A percentile compares a stretch with the other conserved stretches of the same genome.
These are phyloP conservation scores for Melampsora americana DNA, from an alignment of 1,284 basidiomycete genomes.

Conservation along the genomic window DNA sequence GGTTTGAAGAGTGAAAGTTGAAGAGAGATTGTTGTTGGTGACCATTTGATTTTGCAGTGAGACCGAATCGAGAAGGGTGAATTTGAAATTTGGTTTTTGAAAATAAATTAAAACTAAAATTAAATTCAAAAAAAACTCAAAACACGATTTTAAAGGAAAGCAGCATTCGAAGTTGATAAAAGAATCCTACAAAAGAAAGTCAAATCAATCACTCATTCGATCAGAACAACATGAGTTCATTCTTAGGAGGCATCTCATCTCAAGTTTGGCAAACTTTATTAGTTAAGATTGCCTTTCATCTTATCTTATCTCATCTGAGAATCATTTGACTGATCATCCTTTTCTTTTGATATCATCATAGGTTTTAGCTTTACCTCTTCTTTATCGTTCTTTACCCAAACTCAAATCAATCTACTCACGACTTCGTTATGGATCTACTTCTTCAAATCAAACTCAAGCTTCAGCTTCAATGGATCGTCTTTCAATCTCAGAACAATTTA, in stretches of 20 bases:
- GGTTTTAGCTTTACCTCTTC: conserved; percentile 33
- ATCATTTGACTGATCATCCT: background rate
- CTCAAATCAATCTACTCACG: conserved; percentile 1
- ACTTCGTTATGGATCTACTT: background rate
- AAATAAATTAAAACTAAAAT: too few relatives aligned
- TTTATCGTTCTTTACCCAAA: conserved; percentile 20
- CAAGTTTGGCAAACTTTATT: conserved; percentile 38
- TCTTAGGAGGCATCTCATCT: conserved; percentile 30
- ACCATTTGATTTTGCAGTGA: too few relatives aligned
- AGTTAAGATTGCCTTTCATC: background rate
- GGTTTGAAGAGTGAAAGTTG: too few relatives aligned
- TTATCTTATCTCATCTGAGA: background rate
- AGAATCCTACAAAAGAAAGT: too few relatives aligned
- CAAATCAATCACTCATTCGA: too few relatives aligned
- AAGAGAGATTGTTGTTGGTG: too few relatives aligned
- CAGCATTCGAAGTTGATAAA: too few relatives aligned
- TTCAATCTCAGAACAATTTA: background rate
- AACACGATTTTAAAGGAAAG: too few relatives aligned
- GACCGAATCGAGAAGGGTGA: too few relatives aligned
- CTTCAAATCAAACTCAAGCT: background rate
- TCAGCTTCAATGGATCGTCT: background rate
- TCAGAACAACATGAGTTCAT: conserved; percentile 12
- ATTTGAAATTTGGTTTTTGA: too few relatives aligned
- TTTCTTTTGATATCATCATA: background rate
- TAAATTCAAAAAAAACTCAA: too few relatives aligned